phyloP scores from a whole-genome alignment of 1,284 basidiomycete species.

The Tranzscheliella williamsii region DNA sequence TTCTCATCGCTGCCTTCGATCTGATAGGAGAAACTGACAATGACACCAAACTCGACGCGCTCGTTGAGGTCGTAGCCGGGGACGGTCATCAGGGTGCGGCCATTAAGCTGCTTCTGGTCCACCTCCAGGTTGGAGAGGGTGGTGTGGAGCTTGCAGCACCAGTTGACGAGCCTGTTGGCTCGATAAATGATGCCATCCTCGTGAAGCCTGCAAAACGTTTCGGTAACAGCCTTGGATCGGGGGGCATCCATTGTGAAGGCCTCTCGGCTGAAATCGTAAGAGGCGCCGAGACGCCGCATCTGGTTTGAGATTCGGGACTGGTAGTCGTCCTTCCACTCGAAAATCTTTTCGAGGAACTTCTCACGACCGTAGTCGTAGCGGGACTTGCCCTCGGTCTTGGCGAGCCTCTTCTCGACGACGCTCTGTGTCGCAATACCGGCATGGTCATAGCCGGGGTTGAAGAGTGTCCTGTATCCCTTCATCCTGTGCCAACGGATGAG shows the following conservation, averaged over 20 bases:
- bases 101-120: conserved; percentile 88
- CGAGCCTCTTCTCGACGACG: conserved; percentile 91
- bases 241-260: conserved; percentile 91
- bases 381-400: conserved; percentile 80
- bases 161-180: conserved; percentile 95
- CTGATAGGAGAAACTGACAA: conserved; percentile 91
- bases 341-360: conserved; percentile 86
- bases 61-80: conserved; percentile 94
- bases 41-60: conserved; percentile 94
- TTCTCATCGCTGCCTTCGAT: conserved; percentile 85
- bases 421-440: conserved; percentile 98
- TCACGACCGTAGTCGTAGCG: conserved; percentile 93
- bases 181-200: conserved; percentile 95
- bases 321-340: conserved; percentile 97
- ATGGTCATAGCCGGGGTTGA: conserved; percentile 94
- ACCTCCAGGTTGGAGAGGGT: conserved; percentile 97
- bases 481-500: conserved; percentile 66
- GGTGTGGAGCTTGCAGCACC: conserved; percentile 95
- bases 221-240: conserved; percentile 75
- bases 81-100: conserved; percentile 83
- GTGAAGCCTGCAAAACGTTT: conserved; percentile 87
- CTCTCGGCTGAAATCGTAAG: conserved; percentile 89
- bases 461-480: conserved; percentile 88
- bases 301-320: conserved; percentile 88
- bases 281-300: conserved; percentile 84